phyloP scores from a whole-genome alignment of 257 asterid genomes.

The Striga asiatica region DNA sequence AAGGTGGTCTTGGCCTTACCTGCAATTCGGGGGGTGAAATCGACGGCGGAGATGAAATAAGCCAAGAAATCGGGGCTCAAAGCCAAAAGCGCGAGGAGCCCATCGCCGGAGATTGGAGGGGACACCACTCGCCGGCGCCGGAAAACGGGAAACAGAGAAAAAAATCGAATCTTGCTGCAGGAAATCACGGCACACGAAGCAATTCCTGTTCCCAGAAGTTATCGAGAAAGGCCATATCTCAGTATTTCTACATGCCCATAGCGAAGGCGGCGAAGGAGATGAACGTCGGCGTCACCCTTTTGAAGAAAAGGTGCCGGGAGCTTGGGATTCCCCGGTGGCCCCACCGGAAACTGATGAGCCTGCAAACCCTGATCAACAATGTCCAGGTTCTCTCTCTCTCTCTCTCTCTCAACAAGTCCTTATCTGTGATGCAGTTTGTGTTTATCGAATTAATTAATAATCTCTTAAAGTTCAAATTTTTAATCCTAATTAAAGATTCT shows the following conservation, averaged over 20 bases:
- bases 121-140: neutral
- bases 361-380: conserved; percentile 27
- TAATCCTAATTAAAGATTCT: too few relatives aligned
- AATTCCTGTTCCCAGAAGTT: too few relatives aligned
- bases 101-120: neutral
- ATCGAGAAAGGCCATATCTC: conserved; percentile 17
- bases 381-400: conserved; percentile 28
- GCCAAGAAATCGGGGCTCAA: neutral
- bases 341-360: conserved; percentile 44
- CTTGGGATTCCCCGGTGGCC: conserved; percentile 71
- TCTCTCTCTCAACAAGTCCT: neutral
- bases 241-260: conserved; percentile 55
- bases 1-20: conserved; percentile 17
- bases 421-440: neutral
- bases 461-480: neutral
- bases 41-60: conserved; percentile 7
- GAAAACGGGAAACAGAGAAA: neutral
- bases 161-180: too few relatives aligned
- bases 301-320: conserved; percentile 66
- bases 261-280: conserved; percentile 49
- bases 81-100: neutral
- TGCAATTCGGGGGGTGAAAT: neutral
- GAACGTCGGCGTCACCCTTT: conserved; percentile 23
- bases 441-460: neutral
- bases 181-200: too few relatives aligned